A percentile compares a stretch with the other conserved stretches of the same genome.
Conservation (phyloP, 2,329 filamentous ascomycete species). For the Colletotrichum zoysiae region DNA sequence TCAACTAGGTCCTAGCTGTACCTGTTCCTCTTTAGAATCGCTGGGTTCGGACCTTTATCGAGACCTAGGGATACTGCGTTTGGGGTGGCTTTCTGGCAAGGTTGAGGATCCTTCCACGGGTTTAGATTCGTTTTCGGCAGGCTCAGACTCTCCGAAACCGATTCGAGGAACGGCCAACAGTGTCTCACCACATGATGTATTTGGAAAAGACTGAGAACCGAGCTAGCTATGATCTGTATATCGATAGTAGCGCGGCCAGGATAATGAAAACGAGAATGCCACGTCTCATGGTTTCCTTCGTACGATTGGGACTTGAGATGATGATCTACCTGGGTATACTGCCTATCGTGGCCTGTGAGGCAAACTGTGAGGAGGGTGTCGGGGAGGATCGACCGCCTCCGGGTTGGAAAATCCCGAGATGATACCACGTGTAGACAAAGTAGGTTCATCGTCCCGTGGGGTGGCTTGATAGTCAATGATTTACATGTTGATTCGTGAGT, state of each 20-base stretch:
- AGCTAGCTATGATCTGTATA: background rate
- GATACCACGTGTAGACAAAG: background rate
- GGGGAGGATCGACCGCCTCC: background rate
- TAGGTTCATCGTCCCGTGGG: background rate
- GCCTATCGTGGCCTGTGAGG: background rate
- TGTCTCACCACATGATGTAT: background rate
- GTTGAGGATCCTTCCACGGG: background rate
- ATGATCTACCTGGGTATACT: background rate
- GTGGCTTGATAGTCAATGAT: background rate
- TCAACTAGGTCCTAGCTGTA: background rate
- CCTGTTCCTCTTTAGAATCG: background rate
- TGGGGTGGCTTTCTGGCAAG: background rate
- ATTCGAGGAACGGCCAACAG: background rate
- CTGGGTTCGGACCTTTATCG: background rate
- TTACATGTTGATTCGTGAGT: constrained; percentile 10
- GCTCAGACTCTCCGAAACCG: background rate
- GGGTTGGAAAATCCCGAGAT: background rate
- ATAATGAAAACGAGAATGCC: background rate
- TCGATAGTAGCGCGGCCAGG: background rate
- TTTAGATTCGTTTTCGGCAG: background rate
- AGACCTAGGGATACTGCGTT: background rate
- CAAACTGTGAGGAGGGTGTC: background rate
- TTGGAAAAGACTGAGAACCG: background rate
- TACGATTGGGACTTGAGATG: background rate
- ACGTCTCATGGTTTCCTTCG: background rate